Evolutionary conservation across 306 rosid genomes (phyloP).

Genomic region (Gynostemma pentaphyllum): DNA sequence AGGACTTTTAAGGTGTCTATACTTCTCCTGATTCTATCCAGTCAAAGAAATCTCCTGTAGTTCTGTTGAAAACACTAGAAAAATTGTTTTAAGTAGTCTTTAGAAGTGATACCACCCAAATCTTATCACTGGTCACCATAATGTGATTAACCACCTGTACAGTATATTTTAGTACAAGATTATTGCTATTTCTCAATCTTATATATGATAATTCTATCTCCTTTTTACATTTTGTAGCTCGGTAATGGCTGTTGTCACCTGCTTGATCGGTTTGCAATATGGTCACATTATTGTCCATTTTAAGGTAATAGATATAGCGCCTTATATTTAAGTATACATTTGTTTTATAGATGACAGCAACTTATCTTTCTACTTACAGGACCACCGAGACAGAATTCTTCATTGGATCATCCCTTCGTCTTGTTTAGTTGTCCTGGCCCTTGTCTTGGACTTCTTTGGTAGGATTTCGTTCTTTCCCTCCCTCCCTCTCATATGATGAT

Average conservation of each 20-base stretch:
- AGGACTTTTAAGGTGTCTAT: conserved; percentile 66
- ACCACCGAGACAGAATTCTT: conserved; percentile 60
- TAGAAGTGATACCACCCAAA: too few relatives aligned
- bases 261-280: conserved; percentile 83
- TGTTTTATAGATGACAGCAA: not conserved
- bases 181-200: conserved; percentile 10
- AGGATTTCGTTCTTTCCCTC: too few relatives aligned
- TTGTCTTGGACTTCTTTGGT: conserved; percentile 61
- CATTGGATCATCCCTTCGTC: conserved; percentile 68
- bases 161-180: too few relatives aligned
- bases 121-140: too few relatives aligned
- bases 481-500: not conserved
- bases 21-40: not conserved
- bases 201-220: not conserved
- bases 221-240: conserved; percentile 39
- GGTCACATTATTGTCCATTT: conserved; percentile 88
- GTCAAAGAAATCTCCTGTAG: too few relatives aligned
- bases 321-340: not conserved
- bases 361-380: conserved; percentile 33
- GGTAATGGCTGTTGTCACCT: conserved; percentile 85
- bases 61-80: too few relatives aligned
- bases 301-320: conserved; percentile 28
- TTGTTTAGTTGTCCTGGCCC: conserved; percentile 45
- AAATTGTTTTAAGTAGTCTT: too few relatives aligned
- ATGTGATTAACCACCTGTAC: too few relatives aligned